These are phyloP conservation scores for Coemansia sp. DNA, from an alignment of 192 early-diverging fungal genomes.

Conservation along the genomic window DNA sequence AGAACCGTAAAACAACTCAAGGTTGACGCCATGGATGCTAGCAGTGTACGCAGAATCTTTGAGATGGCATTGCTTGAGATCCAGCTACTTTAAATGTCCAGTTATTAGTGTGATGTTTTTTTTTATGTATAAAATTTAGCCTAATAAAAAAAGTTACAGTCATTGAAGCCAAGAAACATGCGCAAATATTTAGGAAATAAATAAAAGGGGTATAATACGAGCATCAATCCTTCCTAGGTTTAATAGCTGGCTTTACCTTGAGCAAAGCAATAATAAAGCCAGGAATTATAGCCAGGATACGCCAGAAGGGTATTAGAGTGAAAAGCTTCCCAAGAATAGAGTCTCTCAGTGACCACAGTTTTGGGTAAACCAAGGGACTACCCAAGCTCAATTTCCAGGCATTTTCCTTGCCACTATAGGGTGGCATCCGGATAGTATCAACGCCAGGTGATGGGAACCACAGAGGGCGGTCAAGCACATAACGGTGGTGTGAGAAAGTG, in stretches of 20 bases:
- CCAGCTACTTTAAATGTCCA: slow-evolving; percentile 23
- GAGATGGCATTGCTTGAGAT: slow-evolving; percentile 39
- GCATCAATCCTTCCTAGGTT: slow-evolving; percentile 5
- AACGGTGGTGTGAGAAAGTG: slow-evolving; percentile 74
- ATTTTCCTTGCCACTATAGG: slow-evolving; percentile 24
- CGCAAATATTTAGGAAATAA: too few species aligned
- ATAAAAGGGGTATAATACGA: too few species aligned
- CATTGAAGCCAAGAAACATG: neutral
- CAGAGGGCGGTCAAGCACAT: slow-evolving; percentile 54
- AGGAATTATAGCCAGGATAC: slow-evolving; percentile 26
- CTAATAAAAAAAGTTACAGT: neutral
- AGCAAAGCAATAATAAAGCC: slow-evolving; percentile 30
- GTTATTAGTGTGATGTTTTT: neutral
- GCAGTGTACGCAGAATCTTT: slow-evolving; percentile 35
- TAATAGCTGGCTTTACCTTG: slow-evolving; percentile 21
- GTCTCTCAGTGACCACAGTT: slow-evolving; percentile 17
- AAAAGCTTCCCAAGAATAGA: slow-evolving; percentile 20
- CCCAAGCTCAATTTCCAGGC: slow-evolving; percentile 36
- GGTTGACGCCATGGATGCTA: slow-evolving; percentile 22
- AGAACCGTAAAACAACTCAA: slow-evolving; percentile 17
- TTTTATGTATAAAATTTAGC: neutral
- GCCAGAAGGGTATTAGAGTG: slow-evolving; percentile 46
- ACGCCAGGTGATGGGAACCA: slow-evolving; percentile 42
- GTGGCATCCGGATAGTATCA: slow-evolving; percentile 39
- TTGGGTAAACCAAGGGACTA: slow-evolving; percentile 24